Percentiles rank a stretch among this genome's conserved stretches.
Conservation (phyloP, 371 early-diverging fungal species). For the Apophysomyces trapeziformis region DNA sequence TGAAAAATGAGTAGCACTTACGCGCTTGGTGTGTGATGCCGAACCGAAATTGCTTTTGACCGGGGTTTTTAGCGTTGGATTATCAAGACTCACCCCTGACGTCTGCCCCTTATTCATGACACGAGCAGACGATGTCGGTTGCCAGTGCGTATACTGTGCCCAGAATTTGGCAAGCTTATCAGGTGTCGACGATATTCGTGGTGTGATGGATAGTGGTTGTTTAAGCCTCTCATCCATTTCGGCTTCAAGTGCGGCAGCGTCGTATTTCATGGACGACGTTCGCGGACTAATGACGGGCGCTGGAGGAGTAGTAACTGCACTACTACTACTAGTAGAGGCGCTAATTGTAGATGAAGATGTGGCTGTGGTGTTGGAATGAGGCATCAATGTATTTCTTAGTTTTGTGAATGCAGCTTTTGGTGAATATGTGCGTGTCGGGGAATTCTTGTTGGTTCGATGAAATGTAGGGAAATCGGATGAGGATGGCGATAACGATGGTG, state of each 20-base stretch:
- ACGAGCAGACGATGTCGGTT: conserved; percentile 15
- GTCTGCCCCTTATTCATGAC: conserved; percentile 8
- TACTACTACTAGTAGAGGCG: conserved; percentile 24
- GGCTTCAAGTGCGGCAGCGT: conserved; percentile 25
- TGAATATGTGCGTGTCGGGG: conserved; percentile 38
- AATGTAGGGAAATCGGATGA: conserved; percentile 26
- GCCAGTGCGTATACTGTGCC: conserved; percentile 48
- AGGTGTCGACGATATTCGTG: conserved; percentile 47
- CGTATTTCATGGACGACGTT: conserved; percentile 41
- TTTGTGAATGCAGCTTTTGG: conserved; percentile 45
- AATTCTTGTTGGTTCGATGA: conserved; percentile 14
- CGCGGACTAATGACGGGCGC: conserved; percentile 36
- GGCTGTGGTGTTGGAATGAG: conserved; percentile 31
- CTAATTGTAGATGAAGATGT: conserved; percentile 17
- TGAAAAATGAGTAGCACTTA: conserved; percentile 32
- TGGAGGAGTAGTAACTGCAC: conserved; percentile 21
- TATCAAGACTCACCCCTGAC: conserved; percentile 2
- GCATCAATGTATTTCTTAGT: conserved; percentile 36
- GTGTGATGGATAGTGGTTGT: conserved; percentile 40
- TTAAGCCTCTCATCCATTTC: conserved; percentile 34
- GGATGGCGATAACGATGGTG: conserved; percentile 32
- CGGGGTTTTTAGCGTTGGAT: neutral
- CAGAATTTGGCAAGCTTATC: conserved; percentile 44
- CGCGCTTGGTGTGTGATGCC: conserved; percentile 19
- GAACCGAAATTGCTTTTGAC: neutral